Evolutionary conservation across 2,329 filamentous ascomycete genomes (phyloP).

Genomic region (Claviceps digitariae): DNA sequence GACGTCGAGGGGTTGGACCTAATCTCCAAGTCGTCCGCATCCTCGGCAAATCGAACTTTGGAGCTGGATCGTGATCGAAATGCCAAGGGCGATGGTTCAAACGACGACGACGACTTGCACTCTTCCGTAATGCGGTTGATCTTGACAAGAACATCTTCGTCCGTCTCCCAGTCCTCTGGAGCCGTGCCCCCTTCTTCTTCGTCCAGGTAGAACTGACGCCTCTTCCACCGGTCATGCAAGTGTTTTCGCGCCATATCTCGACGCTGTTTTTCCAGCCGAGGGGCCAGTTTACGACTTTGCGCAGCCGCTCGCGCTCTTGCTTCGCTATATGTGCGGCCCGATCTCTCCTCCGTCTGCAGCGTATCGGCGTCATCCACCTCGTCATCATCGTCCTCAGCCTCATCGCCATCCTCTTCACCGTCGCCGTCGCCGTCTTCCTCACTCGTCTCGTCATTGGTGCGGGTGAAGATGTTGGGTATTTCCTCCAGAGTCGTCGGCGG

Average conservation of each 20-base stretch:
- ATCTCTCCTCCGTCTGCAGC: slow-evolving; percentile 3
- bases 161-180: slow-evolving; percentile 49
- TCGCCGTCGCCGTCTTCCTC: slow-evolving; percentile 16
- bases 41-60: slow-evolving; percentile 65
- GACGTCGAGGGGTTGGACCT: slow-evolving; percentile 61
- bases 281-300: slow-evolving; percentile 21
- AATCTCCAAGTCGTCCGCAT: slow-evolving; percentile 54
- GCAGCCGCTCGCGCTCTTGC: slow-evolving; percentile 24
- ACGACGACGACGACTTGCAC: slow-evolving; percentile 26
- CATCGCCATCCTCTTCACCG: slow-evolving; percentile 8
- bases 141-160: slow-evolving; percentile 40
- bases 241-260: slow-evolving; percentile 34
- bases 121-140: slow-evolving; percentile 20
- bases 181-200: slow-evolving; percentile 65
- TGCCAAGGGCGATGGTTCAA: slow-evolving; percentile 16
- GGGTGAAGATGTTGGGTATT: slow-evolving; percentile 25
- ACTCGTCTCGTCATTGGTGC: slow-evolving; percentile 15
- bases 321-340: slow-evolving; percentile 24
- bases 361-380: slow-evolving; percentile 12
- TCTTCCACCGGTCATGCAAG: slow-evolving; percentile 60
- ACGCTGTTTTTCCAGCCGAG: slow-evolving; percentile 26
- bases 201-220: slow-evolving; percentile 69
- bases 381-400: slow-evolving; percentile 12
- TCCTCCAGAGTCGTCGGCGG: slow-evolving; percentile 31
- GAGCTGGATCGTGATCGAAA: slow-evolving; percentile 54